Evolutionary conservation across 2,329 filamentous ascomycete species (phyloP).

Genomic region (Aureobasidium sp.): DNA sequence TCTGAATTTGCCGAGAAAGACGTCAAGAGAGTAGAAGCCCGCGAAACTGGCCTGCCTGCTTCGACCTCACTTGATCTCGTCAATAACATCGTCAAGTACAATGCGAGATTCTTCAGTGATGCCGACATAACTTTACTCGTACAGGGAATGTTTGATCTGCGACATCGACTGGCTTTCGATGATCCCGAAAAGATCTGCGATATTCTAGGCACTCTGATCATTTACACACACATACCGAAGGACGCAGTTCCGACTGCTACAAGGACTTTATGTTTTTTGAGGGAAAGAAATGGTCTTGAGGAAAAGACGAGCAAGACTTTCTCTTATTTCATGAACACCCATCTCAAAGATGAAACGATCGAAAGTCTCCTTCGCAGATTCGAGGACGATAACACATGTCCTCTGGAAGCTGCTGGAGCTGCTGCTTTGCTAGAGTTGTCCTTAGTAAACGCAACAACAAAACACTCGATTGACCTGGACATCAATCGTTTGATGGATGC

Average conservation of each 20-base stretch:
- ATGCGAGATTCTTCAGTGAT: conserved; percentile 12
- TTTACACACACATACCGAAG: conserved; percentile 8
- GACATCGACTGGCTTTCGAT: neutral
- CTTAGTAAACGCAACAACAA: neutral
- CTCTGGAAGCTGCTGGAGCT: neutral
- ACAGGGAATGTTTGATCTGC: neutral
- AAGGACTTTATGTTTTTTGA: conserved; percentile 5
- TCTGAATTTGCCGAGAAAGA: neutral
- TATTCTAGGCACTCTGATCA: conserved; percentile 11
- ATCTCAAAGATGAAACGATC: conserved; percentile 15
- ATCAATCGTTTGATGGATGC: conserved; percentile 9
- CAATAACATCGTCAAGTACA: conserved; percentile 11
- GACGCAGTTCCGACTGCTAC: neutral
- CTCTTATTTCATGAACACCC: conserved; percentile 17
- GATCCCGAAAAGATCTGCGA: neutral
- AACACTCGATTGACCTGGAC: neutral
- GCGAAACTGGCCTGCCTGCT: neutral
- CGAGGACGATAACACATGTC: conserved; percentile 4
- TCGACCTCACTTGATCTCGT: conserved; percentile 3
- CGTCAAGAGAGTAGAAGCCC: neutral
- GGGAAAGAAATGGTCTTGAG: neutral
- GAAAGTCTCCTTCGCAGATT: conserved; percentile 13
- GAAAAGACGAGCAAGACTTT: conserved; percentile 17
- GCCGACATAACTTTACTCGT: neutral
- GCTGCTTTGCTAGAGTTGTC: conserved; percentile 1